Conservation (phyloP, 2,329 filamentous ascomycete species). For the Stagonosporopsis vannaccii region DNA sequence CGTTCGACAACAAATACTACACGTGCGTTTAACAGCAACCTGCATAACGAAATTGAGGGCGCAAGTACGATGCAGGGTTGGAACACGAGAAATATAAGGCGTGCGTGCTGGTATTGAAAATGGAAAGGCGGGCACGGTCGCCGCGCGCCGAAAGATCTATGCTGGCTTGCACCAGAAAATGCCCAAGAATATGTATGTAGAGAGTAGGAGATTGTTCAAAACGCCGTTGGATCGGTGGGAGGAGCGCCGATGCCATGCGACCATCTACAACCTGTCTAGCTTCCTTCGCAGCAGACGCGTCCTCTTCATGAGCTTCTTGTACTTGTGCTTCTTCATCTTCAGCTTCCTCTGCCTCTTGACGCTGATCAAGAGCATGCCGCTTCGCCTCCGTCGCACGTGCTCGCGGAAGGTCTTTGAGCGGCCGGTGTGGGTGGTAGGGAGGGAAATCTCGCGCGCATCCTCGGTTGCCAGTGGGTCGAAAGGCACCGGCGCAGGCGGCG, state of each 20-base stretch:
- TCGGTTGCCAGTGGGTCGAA: constrained; percentile 48
- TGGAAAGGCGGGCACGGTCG: constrained; percentile 31
- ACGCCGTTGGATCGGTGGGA: constrained; percentile 29
- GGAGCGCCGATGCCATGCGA: constrained; percentile 9
- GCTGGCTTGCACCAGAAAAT: constrained; percentile 30
- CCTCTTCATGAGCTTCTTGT: constrained; percentile 97
- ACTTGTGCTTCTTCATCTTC: constrained; percentile 99
- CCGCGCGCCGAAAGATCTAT: constrained; percentile 37
- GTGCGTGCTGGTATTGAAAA: constrained; percentile 38
- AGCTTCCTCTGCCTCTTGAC: constrained; percentile 91
- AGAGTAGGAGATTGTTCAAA: constrained; percentile 39
- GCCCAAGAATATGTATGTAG: constrained; percentile 26
- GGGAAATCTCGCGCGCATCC: constrained; percentile 24
- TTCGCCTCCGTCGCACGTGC: constrained; percentile 38
- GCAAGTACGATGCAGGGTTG: constrained; percentile 40
- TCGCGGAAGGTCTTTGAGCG: constrained; percentile 37
- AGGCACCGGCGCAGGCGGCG: constrained; percentile 80
- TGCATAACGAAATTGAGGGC: constrained; percentile 11
- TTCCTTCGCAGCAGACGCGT: constrained; percentile 89
- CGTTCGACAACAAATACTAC: constrained; percentile 12
- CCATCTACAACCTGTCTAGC: constrained; percentile 60
- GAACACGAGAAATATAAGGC: constrained; percentile 15
- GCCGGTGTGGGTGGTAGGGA: constrained; percentile 19
- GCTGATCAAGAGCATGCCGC: constrained; percentile 79
- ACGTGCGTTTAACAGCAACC: constrained; percentile 2